Conservation (phyloP, 169 alveolate genomes). For the Sarcocystis neurona region DNA sequence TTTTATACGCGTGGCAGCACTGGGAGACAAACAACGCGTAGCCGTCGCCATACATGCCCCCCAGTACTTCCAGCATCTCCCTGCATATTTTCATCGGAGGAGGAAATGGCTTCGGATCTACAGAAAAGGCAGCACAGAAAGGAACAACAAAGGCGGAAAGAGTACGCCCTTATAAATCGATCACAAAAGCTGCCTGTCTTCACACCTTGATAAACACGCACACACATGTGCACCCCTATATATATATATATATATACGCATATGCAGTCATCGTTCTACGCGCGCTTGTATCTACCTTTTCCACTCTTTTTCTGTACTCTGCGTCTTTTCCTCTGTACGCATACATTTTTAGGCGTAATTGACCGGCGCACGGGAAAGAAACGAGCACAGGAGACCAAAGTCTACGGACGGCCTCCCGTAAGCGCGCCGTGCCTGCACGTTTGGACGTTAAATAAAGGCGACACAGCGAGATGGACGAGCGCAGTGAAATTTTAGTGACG, state of each 20-base stretch:
- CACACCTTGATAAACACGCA: neutral
- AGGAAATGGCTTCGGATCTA: constrained; percentile 89
- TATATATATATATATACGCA: neutral
- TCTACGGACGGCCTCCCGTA: too few relatives aligned
- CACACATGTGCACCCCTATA: neutral
- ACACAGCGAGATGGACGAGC: too few relatives aligned
- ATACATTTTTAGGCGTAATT: too few relatives aligned
- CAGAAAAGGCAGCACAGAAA: neutral
- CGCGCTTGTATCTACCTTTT: too few relatives aligned
- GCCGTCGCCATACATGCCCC: constrained; percentile 79
- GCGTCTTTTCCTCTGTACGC: too few relatives aligned
- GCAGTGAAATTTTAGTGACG: too few relatives aligned
- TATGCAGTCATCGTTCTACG: too few relatives aligned
- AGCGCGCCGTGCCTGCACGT: too few relatives aligned
- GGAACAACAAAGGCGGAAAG: neutral
- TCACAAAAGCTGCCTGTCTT: neutral
- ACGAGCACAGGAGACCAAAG: too few relatives aligned
- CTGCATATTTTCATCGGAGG: constrained; percentile 93
- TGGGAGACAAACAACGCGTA: constrained; percentile 65
- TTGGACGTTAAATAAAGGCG: too few relatives aligned
- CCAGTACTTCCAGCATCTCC: constrained; percentile 95
- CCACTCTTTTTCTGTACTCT: too few relatives aligned
- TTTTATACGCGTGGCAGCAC: constrained; percentile 82
- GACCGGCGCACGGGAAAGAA: too few relatives aligned
- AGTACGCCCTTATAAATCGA: neutral